A percentile compares a stretch with the other conserved stretches of the same genome.
Evolutionary conservation across 441 rosid genomes (phyloP).

Genomic region (Oxalis stricta): DNA sequence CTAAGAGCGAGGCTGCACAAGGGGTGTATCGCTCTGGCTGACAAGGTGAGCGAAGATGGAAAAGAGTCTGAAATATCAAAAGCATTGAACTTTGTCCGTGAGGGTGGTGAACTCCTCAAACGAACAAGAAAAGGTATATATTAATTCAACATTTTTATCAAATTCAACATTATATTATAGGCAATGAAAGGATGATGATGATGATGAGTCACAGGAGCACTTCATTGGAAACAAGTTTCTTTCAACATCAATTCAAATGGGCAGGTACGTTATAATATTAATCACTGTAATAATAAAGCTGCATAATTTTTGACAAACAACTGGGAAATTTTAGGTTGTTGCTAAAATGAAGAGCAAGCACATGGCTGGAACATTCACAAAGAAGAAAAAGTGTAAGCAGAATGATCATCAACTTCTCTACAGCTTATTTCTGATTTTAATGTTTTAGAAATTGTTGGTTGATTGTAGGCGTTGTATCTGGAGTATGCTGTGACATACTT

Average conservation of each 20-base stretch:
- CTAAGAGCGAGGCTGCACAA: constrained; percentile 65
- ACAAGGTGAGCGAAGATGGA: constrained; percentile 35
- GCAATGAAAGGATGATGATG: too few relatives aligned
- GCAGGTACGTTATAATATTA: too few relatives aligned
- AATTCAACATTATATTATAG: not conserved
- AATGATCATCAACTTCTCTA: constrained; percentile 7
- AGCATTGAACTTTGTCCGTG: constrained; percentile 50
- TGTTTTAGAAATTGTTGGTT: too few relatives aligned
- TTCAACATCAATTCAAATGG: constrained; percentile 60
- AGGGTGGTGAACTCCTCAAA: constrained; percentile 83
- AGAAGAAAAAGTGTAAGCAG: constrained; percentile 73
- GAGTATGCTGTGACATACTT: constrained; percentile 43
- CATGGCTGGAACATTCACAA: constrained; percentile 84
- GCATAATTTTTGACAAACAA: not conserved
- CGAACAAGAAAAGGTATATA: constrained; percentile 82
- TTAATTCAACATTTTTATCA: not conserved
- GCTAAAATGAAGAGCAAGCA: constrained; percentile 86
- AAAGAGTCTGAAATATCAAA: constrained; percentile 33
- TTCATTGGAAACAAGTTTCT: constrained; percentile 90
- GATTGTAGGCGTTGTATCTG: constrained; percentile 46
- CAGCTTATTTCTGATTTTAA: too few relatives aligned
- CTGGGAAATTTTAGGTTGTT: constrained; percentile 42
- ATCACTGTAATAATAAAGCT: too few relatives aligned
- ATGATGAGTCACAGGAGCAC: constrained; percentile 81
- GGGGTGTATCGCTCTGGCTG: constrained; percentile 26